Base-by-base conservation (phyloP, 306 rosid genomes). In the Prunus fruticosa region DNA sequence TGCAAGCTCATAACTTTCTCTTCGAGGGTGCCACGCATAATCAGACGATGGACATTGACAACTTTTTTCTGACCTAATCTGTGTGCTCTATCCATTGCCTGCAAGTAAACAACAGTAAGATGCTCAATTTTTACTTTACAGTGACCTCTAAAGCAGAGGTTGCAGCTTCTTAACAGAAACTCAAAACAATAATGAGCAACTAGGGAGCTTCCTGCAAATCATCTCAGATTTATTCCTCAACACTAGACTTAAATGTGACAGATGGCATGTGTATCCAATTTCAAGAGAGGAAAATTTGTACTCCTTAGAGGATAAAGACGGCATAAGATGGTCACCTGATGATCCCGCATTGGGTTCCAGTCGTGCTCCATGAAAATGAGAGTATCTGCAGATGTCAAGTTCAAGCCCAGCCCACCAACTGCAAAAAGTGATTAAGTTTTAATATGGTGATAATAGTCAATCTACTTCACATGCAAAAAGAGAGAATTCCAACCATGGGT, bases 71-170 rank as follows among this genome's bases (percentile, higher is more conserved):
- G 98, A 79, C 98, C 98, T 69, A 95, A 86, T 83, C 98, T 88
- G 80, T 95, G 98, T 52, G 98, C 97, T 84, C 97, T 90, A 83
- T 95, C 97, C 98, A 95, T 95, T 75, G 98, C 98, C 98, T 94
- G 87, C 87, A 76, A 57, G 78, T 41, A 64, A 23, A 75, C 47
- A 79, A 46, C 47, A 2, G 60, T 51, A 82, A 54, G 57, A 52
- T 18, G 20, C 57, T 16, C 57, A 52, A 13, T 47, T 47, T 52
- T 52, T 52, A 4, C 20, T 16, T 52, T 52, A 47, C 15, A 47
- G 51, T 47, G 51, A 47, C 15, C 43, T 38, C 43, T 38, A 38
- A 38, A 38, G 43, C 43, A 38, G 43, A 38, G 43, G 43, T 38
- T 38, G 43, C 43, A 38, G 43, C 43, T 6, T 6, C 43, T 38